Conservation (phyloP, 2,329 filamentous ascomycete species). For the Lachnellula willkommii region DNA sequence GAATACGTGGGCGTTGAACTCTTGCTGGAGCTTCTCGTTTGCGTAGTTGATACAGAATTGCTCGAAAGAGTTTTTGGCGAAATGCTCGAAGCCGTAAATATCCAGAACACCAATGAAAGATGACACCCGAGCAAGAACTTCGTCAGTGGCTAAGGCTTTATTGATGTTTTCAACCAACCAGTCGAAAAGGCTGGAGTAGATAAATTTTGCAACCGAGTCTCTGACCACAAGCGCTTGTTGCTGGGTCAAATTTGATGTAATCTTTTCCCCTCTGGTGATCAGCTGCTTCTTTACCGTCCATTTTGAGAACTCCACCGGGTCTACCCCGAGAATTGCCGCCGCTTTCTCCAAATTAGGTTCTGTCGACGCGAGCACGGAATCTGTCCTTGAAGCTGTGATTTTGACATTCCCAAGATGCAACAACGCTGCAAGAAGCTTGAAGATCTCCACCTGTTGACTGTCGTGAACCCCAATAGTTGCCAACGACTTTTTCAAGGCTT, state of each 20-base stretch:
- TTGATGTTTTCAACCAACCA: constrained; percentile 99
- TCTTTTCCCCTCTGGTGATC: constrained; percentile 93
- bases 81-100: constrained; percentile 99
- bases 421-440: constrained; percentile 82
- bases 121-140: constrained; percentile 72
- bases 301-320: constrained; percentile 80
- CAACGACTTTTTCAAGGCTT: constrained; percentile 79
- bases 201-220: constrained; percentile 97
- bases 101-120: constrained; percentile 98
- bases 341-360: constrained; percentile 81
- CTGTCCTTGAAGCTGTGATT: constrained; percentile 83
- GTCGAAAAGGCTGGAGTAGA: constrained; percentile 97
- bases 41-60: constrained; percentile 99
- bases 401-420: constrained; percentile 95
- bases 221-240: constrained; percentile 91
- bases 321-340: constrained; percentile 80
- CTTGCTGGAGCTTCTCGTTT: constrained; percentile 97
- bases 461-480: constrained; percentile 78
- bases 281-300: constrained; percentile 99
- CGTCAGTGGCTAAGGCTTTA: constrained; percentile 78
- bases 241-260: constrained; percentile 89
- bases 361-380: constrained; percentile 72
- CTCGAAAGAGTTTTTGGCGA: constrained; percentile 99
- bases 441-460: constrained; percentile 75
- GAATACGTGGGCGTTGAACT: constrained; percentile 99